Evolutionary conservation across 2,329 filamentous ascomycete species (phyloP).

Genomic region (Fusarium sp.): DNA sequence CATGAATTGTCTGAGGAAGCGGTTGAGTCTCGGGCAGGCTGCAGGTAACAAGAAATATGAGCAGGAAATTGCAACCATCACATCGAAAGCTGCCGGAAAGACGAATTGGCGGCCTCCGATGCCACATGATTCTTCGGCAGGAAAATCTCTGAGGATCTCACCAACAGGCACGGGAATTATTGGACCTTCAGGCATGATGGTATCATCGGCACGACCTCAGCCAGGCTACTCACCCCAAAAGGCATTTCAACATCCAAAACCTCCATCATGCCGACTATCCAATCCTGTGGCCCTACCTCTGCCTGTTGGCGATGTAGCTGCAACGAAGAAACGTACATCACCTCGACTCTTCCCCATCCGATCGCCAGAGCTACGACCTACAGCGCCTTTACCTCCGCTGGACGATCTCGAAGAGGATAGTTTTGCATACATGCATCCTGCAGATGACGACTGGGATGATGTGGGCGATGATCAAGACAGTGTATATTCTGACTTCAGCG

Average conservation of each 20-base stretch:
- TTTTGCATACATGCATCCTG: slow-evolving; percentile 58
- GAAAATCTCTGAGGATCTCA: slow-evolving; percentile 28
- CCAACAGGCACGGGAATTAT: slow-evolving; percentile 13
- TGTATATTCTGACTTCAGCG: slow-evolving; percentile 65
- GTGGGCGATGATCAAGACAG: slow-evolving; percentile 56
- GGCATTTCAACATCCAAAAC: slow-evolving; percentile 24
- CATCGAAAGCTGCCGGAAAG: slow-evolving; percentile 30
- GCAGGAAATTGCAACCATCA: slow-evolving; percentile 34
- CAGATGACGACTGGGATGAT: slow-evolving; percentile 57
- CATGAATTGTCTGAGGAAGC: slow-evolving; percentile 66
- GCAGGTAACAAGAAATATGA: slow-evolving; percentile 45
- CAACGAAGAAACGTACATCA: slow-evolving; percentile 42
- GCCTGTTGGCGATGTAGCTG: slow-evolving; percentile 39
- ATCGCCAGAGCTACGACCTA: slow-evolving; percentile 48
- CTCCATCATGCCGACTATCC: slow-evolving; percentile 40
- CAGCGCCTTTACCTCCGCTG: slow-evolving; percentile 27
- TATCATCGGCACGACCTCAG: slow-evolving; percentile 11
- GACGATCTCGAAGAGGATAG: slow-evolving; percentile 56
- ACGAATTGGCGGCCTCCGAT: slow-evolving; percentile 36
- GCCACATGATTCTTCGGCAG: slow-evolving; percentile 32
- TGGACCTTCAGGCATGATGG: slow-evolving; percentile 5
- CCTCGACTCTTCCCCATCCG: slow-evolving; percentile 45
- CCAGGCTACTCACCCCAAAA: slow-evolving; percentile 1
- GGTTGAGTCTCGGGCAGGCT: slow-evolving; percentile 48
- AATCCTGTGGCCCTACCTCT: slow-evolving; percentile 44